Evolutionary conservation across 2,329 filamentous ascomycete species (phyloP).

Genomic region (Exserohilum turcica): DNA sequence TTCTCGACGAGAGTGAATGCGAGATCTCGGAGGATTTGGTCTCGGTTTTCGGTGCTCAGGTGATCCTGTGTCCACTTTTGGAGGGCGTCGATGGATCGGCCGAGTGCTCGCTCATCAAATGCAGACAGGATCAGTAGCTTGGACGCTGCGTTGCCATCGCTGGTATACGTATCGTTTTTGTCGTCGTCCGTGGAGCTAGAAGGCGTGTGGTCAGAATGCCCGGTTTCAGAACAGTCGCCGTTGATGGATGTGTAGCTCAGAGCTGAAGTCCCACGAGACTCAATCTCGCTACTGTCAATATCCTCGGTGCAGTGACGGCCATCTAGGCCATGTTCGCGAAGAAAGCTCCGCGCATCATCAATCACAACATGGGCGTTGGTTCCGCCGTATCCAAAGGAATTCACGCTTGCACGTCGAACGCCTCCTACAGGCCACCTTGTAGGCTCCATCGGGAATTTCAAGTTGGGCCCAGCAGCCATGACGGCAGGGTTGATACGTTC

Average conservation of each 20-base stretch:
- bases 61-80: slow-evolving; percentile 6
- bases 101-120: slow-evolving; percentile 14
- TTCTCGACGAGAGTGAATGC: slow-evolving; percentile 16
- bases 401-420: slow-evolving; percentile 25
- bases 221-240: background rate
- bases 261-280: background rate
- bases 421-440: slow-evolving; percentile 19
- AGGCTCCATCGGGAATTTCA: slow-evolving; percentile 14
- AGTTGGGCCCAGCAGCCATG: slow-evolving; percentile 8
- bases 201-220: background rate
- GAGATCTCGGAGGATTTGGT: slow-evolving; percentile 7
- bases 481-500: slow-evolving; percentile 35
- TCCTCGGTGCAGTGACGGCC: slow-evolving; percentile 5
- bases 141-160: background rate
- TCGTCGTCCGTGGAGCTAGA: background rate
- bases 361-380: slow-evolving; percentile 28
- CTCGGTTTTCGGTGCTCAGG: background rate
- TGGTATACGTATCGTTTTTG: background rate
- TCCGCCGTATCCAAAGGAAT: slow-evolving; percentile 37
- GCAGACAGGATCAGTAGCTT: slow-evolving; percentile 10
- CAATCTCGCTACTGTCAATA: background rate
- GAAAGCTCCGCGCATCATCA: slow-evolving; percentile 21
- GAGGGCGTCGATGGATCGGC: background rate
- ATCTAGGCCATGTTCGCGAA: background rate
- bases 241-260: background rate